phyloP scores from a whole-genome alignment of 2,329 filamentous ascomycete species.

The Colletotrichum sansevieriae region DNA sequence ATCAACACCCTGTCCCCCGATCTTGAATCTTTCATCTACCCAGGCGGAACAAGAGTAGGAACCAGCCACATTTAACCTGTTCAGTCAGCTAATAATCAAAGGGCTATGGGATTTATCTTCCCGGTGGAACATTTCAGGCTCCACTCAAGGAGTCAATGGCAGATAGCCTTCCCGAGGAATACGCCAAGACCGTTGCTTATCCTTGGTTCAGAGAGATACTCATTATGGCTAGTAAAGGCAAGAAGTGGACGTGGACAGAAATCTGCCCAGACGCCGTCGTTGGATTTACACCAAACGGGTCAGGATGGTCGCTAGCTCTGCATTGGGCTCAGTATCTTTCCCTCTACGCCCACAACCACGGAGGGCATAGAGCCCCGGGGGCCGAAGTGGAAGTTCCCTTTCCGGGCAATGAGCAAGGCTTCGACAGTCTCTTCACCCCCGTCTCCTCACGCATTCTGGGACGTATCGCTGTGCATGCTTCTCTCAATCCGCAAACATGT shows the following conservation, averaged over 20 bases:
- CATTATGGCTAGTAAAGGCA: constrained; percentile 46
- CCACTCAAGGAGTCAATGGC: constrained; percentile 52
- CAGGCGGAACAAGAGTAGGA: constrained; percentile 51
- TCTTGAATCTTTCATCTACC: constrained; percentile 51
- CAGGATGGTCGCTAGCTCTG: constrained; percentile 51
- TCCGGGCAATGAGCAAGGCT: constrained; percentile 46
- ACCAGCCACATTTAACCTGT: no score
- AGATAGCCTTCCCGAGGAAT: constrained; percentile 49
- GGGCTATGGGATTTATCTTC: constrained; percentile 55
- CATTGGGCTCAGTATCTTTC: constrained; percentile 57
- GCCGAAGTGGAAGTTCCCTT: constrained; percentile 44
- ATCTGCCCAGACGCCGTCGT: constrained; percentile 54
- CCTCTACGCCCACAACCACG: constrained; percentile 50
- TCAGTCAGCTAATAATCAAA: constrained; percentile 13
- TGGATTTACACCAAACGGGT: constrained; percentile 56
- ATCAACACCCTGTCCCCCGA: constrained; percentile 44
- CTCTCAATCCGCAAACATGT: constrained; percentile 46
- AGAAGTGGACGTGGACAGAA: constrained; percentile 54
- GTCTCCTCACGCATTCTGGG: constrained; percentile 50
- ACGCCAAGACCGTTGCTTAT: constrained; percentile 53
- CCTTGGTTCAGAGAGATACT: constrained; percentile 51
- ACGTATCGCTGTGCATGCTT: constrained; percentile 49
- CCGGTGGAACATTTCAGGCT: constrained; percentile 50
- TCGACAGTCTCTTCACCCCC: constrained; percentile 48
- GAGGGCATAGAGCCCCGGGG: background rate